phyloP scores from a whole-genome alignment of 2,329 filamentous ascomycete genomes.

The Beauveria caledonica region DNA sequence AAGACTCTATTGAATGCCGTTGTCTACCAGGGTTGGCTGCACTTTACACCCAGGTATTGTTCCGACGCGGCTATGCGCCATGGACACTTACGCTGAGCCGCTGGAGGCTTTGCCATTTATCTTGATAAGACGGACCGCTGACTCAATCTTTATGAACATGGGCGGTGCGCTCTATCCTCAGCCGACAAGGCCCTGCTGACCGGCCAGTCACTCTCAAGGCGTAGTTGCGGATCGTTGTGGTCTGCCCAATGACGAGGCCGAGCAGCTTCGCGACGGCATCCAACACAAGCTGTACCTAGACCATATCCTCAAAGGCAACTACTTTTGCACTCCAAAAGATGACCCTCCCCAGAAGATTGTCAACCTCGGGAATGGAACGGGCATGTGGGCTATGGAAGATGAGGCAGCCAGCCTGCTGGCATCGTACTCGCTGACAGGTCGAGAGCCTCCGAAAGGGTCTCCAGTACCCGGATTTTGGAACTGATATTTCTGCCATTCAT shows the following conservation, averaged over 20 bases:
- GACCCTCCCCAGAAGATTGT: constrained; percentile 39
- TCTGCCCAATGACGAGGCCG: constrained; percentile 44
- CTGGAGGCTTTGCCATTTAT: neutral
- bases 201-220: constrained; percentile 38
- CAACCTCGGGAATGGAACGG: constrained; percentile 42
- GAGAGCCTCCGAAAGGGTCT: constrained; percentile 37
- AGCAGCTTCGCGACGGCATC: constrained; percentile 40
- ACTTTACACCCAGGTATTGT: neutral
- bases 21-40: neutral
- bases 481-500: constrained; percentile 37
- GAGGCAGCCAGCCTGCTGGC: constrained; percentile 14
- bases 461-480: constrained; percentile 37
- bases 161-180: neutral
- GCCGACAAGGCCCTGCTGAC: neutral
- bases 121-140: neutral
- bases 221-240: constrained; percentile 40
- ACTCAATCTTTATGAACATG: constrained; percentile 5
- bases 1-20: neutral
- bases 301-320: constrained; percentile 35
- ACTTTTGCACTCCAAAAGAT: constrained; percentile 37
- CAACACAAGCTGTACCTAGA: constrained; percentile 40
- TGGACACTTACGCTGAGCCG: neutral
- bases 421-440: constrained; percentile 10
- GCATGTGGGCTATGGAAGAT: constrained; percentile 50
- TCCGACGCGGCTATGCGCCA: neutral